These are phyloP conservation scores for Gentiana dahurica DNA, from an alignment of 257 asterid species.

Conservation along the genomic window DNA sequence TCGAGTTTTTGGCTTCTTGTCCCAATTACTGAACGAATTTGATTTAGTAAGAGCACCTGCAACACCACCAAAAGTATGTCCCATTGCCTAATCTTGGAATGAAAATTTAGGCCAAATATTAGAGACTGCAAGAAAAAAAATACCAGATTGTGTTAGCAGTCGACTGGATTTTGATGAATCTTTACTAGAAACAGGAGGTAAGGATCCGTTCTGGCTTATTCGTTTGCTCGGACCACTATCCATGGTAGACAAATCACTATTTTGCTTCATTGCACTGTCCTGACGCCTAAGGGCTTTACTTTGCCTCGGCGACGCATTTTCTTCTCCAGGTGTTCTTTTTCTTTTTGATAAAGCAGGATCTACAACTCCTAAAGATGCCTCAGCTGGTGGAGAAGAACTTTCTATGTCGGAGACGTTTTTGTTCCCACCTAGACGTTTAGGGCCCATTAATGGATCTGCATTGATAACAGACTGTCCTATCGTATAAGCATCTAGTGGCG, in stretches of 20 bases:
- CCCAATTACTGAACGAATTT: constrained; percentile 10
- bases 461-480: background rate
- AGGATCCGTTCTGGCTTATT: background rate
- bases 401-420: background rate
- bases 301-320: background rate
- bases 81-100: background rate
- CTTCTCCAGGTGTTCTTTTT: constrained; percentile 1
- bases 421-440: background rate
- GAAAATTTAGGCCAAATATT: background rate
- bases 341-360: background rate
- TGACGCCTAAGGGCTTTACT: constrained; percentile 6
- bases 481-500: background rate
- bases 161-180: background rate
- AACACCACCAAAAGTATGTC: background rate
- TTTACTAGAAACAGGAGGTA: background rate
- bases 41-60: constrained; percentile 11
- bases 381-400: constrained; percentile 4
- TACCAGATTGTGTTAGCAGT: constrained; percentile 1
- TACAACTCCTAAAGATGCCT: constrained; percentile 1
- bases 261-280: background rate
- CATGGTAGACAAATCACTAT: background rate
- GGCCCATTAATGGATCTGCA: background rate
- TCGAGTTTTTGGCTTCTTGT: constrained; percentile 6
- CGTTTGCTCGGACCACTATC: constrained; percentile 2
- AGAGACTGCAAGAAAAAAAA: background rate